Base-by-base conservation (phyloP, 805 yeast species). In the Lipomyces yamanashiensis region DNA sequence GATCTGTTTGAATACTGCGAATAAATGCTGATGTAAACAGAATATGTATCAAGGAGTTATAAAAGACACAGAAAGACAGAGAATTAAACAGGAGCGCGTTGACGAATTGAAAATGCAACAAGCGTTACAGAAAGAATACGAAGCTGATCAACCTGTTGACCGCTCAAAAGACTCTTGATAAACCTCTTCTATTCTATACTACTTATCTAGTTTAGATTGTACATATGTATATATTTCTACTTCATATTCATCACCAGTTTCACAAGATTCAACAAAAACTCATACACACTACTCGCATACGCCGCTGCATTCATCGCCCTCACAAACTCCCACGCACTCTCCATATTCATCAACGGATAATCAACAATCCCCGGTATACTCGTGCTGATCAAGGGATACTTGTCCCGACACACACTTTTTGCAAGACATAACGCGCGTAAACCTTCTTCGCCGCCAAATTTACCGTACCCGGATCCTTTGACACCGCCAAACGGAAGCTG, bases 361-460 rank as follows among this genome's bases (percentile, higher is more conserved):
- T 95, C 98, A 55, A 95, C 78, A 1, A 93, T 91, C 44, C 85
- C 84, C 1, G 99, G 99, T 45, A 95, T 92, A 1, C 96, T 89
- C 7, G 92, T 85, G 19, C 72, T 66, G 13, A 95, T 81, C 69
- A 90, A 84, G 28, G 93, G 86, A 52, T 88, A 83, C 67, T 84
- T 86, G 77, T 95, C 98, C 79, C 84, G 88, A 64, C 97, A 92
- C 2, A 95, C 84, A 50, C 96, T 86, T 74, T 95, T 95, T 59
- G 91, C 89, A 61, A 86, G 82, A 75, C 98, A 93, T 51, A 95
- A 79, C 0, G 97, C 98, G 47, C 90, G 84, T 49, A 95, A 80
- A 1, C 99, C 99, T 80, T 95, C 99, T 74, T 88, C 96, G 53
- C 99, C 99, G 23, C 97, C 97, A 79, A 95, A 95, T 74, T 93